Evolutionary conservation across 257 asterid genomes (phyloP).

Genomic region (Coffea eugenioides): DNA sequence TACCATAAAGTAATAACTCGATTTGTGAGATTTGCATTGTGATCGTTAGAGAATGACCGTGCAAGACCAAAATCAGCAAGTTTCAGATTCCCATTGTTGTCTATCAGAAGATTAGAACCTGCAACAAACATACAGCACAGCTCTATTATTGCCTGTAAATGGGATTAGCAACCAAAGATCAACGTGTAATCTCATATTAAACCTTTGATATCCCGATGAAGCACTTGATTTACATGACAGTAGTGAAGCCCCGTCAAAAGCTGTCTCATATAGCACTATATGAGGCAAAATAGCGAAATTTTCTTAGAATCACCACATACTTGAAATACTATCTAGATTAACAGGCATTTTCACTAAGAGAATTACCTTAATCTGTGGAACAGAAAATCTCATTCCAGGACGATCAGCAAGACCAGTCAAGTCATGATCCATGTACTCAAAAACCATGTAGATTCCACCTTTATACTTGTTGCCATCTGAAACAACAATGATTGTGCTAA

Average conservation of each 20-base stretch:
- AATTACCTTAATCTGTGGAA: slow-evolving; percentile 81
- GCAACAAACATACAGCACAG: slow-evolving; percentile 20
- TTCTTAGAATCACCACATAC: not conserved
- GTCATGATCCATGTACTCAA: slow-evolving; percentile 94
- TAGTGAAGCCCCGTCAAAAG: slow-evolving; percentile 93
- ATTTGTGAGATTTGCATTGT: slow-evolving; percentile 82
- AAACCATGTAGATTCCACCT: slow-evolving; percentile 95
- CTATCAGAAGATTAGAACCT: slow-evolving; percentile 89
- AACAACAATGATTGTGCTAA: slow-evolving; percentile 14
- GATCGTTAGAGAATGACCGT: slow-evolving; percentile 72
- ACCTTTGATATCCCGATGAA: slow-evolving; percentile 95
- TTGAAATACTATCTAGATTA: slow-evolving; percentile 20
- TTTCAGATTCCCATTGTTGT: slow-evolving; percentile 81
- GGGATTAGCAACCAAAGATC: slow-evolving; percentile 14
- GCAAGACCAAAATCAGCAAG: slow-evolving; percentile 92
- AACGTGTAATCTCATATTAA: slow-evolving; percentile 20
- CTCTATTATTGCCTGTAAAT: slow-evolving; percentile 14
- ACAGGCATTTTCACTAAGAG: slow-evolving; percentile 13
- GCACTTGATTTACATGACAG: slow-evolving; percentile 93
- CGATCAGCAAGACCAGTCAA: slow-evolving; percentile 94
- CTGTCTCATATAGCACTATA: slow-evolving; percentile 87
- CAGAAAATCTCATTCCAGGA: slow-evolving; percentile 83
- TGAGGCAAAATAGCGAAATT: slow-evolving; percentile 38
- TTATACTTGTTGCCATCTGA: slow-evolving; percentile 82
- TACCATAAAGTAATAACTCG: slow-evolving; percentile 91